phyloP scores from a whole-genome alignment of 2,329 filamentous ascomycete species.

The Grosmannia serpens region DNA sequence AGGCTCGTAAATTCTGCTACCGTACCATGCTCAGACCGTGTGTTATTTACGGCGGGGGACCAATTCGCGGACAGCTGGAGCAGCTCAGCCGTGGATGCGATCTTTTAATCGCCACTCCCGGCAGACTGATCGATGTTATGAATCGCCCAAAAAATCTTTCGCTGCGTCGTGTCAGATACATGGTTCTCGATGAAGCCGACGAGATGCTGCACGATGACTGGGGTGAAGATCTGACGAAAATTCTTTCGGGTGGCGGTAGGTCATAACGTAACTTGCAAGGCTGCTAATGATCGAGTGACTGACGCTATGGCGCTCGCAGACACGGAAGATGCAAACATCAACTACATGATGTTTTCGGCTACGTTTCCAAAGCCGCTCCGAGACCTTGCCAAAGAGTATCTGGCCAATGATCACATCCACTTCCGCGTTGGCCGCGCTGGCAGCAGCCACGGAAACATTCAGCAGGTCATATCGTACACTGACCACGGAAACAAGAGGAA shows the following conservation, averaged over 20 bases:
- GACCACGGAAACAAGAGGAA: constrained; percentile 57
- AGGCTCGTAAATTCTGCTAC: constrained; percentile 86
- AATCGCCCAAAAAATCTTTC: constrained; percentile 56
- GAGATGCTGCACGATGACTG: constrained; percentile 78
- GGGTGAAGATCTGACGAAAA: constrained; percentile 60
- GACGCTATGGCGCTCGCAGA: constrained; percentile 34
- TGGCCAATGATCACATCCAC: constrained; percentile 62
- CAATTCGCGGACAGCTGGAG: constrained; percentile 53
- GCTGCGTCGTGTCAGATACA: constrained; percentile 65
- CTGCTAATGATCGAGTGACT: background rate
- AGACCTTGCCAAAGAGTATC: constrained; percentile 62
- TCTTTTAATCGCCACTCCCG: constrained; percentile 76
- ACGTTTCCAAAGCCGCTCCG: constrained; percentile 80
- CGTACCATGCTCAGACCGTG: constrained; percentile 88
- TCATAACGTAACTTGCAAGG: constrained; percentile 7
- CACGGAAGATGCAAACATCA: constrained; percentile 59
- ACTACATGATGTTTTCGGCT: constrained; percentile 80
- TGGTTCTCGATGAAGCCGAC: constrained; percentile 87
- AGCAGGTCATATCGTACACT: constrained; percentile 61
- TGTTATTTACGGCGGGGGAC: constrained; percentile 78
- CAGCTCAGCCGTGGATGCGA: constrained; percentile 80
- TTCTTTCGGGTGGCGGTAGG: constrained; percentile 73
- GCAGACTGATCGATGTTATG: constrained; percentile 78
- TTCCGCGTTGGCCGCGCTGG: constrained; percentile 83
- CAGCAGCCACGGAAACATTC: constrained; percentile 71